Percentiles rank a stretch among this genome's conserved stretches.
phyloP scores from a whole-genome alignment of 1,139 yeast genomes.

The Pichia sp. region DNA sequence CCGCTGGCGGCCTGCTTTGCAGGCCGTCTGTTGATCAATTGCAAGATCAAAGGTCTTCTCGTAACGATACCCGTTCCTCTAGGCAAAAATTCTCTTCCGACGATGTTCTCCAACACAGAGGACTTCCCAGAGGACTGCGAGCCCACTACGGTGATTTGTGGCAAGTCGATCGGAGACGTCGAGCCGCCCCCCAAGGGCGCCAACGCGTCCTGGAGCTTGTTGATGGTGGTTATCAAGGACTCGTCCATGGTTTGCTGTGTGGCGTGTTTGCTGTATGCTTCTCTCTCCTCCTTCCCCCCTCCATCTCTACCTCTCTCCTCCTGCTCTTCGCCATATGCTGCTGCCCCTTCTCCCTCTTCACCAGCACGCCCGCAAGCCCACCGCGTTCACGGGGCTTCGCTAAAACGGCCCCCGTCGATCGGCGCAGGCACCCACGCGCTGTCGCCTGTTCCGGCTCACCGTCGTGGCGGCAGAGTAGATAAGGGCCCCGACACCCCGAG shows the following conservation, averaged over 20 bases:
- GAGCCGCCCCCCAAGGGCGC: constrained; percentile 92
- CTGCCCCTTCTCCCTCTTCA: too few relatives aligned
- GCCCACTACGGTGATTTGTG: constrained; percentile 95
- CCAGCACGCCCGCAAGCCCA: too few relatives aligned
- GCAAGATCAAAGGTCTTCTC: constrained; percentile 83
- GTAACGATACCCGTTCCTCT: constrained; percentile 95
- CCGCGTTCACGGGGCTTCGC: too few relatives aligned
- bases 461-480: too few relatives aligned
- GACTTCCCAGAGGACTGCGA: constrained; percentile 93
- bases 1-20: constrained; percentile 26
- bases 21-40: constrained; percentile 56
- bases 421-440: too few relatives aligned
- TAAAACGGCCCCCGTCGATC: too few relatives aligned
- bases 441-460: too few relatives aligned
- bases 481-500: too few relatives aligned
- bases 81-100: constrained; percentile 89
- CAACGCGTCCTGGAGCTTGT: constrained; percentile 88
- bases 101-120: constrained; percentile 86
- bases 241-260: constrained; percentile 67
- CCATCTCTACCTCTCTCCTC: too few relatives aligned
- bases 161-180: constrained; percentile 81
- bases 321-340: too few relatives aligned
- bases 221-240: constrained; percentile 82
- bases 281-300: background rate
- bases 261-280: background rate